Evolutionary conservation across 1,284 basidiomycete genomes (phyloP), one percentile per base, ranked within the genome.

Genomic region (Athelia psychrophila): DNA sequence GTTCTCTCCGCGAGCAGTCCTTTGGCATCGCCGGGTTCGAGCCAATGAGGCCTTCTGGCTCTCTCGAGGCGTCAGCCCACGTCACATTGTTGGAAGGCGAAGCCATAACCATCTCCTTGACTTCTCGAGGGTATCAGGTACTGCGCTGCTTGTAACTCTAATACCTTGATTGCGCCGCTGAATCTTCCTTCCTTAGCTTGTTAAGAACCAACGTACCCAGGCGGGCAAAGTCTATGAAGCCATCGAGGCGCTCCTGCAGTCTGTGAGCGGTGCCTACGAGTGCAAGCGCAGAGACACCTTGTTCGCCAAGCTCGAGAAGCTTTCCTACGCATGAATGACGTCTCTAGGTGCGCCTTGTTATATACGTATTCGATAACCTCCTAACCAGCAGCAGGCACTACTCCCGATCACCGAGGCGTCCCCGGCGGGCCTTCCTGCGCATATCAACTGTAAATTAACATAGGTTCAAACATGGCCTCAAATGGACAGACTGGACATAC

Each of bases 21-120:
- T 84, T 80, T 58, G 80, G 78, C n/a, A 74, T 88, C 52, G 60
- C 68, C 33, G 66, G 67, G 52, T 86, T 75, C 57, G 66, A 71
- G 12, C 60, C 84, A 45, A 54, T 61, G 2, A 53, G 54, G 16
- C 58, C 63, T 49, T 64, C 71, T 1, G 70, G 74, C 2, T 56
- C 69, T 3, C 65, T 75, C 50, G 75, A 81, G 56, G 81, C 85
- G 10, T 68, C 66, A 15, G 84, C 84, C 9, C 66, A 65, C 22
- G 73, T 87, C 30, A 76, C 72, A 1, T 65, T 84, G 3, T 66
- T 86, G 9, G 86, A 88, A 60, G 83, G 78, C 16, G 65, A 68
- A 3, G 62, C 54, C 13, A 60, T 86, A 19, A 63, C 55, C 3
- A 64, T 88, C 16, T 67, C 68, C n/a, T 70, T 88, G 33, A 77